Conservation (phyloP, 2,329 filamentous ascomycete genomes). For the Penicillium sp. region DNA sequence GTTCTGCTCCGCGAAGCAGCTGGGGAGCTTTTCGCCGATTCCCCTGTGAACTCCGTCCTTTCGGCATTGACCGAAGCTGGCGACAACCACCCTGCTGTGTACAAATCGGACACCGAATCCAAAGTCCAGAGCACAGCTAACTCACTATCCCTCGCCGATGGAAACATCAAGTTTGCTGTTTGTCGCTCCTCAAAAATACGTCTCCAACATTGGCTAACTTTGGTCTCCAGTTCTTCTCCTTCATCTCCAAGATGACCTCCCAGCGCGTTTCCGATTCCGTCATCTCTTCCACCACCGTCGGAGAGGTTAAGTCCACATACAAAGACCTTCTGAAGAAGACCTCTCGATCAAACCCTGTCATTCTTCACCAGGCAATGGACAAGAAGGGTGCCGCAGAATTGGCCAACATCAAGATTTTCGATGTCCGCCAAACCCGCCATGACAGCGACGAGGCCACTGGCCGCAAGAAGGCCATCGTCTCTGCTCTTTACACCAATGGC, state of each 20-base stretch:
- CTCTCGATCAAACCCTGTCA: constrained; percentile 40
- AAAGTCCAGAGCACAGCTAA: constrained; percentile 13
- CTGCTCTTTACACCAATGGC: constrained; percentile 65
- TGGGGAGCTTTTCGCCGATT: neutral
- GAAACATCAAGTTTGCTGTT: constrained; percentile 72
- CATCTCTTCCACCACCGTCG: constrained; percentile 60
- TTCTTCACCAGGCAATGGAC: constrained; percentile 56
- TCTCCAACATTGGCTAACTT: constrained; percentile 10
- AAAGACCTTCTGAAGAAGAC: constrained; percentile 6
- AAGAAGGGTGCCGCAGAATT: constrained; percentile 49
- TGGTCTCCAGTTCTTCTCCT: constrained; percentile 71
- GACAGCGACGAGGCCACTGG: constrained; percentile 73
- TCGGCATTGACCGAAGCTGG: neutral
- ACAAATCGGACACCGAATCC: neutral
- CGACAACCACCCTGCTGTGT: neutral
- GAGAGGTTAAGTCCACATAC: constrained; percentile 50
- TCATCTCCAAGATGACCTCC: constrained; percentile 78
- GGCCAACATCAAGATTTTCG: constrained; percentile 71
- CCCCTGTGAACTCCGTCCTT: neutral
- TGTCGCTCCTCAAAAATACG: constrained; percentile 34
- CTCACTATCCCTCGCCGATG: constrained; percentile 57
- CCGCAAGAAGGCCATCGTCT: constrained; percentile 76
- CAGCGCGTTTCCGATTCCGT: constrained; percentile 71
- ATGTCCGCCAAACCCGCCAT: constrained; percentile 66
- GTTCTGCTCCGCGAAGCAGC: constrained; percentile 22